A percentile compares a stretch with the other conserved stretches of the same genome.
phyloP scores from a whole-genome alignment of 306 rosid genomes.

The barrel medic (Medicago truncatula) region DNA sequence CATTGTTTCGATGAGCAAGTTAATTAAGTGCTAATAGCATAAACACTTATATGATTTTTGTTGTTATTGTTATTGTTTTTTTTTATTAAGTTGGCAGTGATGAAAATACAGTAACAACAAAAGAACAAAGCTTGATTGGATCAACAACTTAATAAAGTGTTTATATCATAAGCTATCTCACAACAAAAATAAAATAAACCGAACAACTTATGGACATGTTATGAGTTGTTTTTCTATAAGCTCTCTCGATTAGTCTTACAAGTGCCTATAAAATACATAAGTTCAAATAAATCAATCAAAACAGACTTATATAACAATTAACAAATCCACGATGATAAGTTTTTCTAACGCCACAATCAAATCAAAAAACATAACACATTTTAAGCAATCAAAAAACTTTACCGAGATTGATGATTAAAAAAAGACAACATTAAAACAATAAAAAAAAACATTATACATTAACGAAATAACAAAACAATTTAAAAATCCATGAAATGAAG shows the following conservation, averaged over 20 bases:
- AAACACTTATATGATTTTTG: too few relatives aligned
- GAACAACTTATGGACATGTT: too few relatives aligned
- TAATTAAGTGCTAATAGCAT: too few relatives aligned
- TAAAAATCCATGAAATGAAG: background rate
- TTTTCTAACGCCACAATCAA: constrained; percentile 72
- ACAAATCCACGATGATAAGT: constrained; percentile 44
- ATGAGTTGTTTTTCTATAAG: too few relatives aligned
- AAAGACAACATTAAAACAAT: too few relatives aligned
- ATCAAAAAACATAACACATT: constrained; percentile 24
- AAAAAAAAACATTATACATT: background rate
- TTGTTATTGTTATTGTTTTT: too few relatives aligned
- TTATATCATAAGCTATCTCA: background rate
- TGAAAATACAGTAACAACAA: too few relatives aligned
- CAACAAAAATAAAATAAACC: too few relatives aligned
- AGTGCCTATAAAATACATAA: background rate
- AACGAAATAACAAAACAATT: background rate
- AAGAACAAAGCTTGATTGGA: too few relatives aligned
- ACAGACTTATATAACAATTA: background rate
- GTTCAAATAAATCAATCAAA: background rate
- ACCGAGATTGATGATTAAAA: background rate
- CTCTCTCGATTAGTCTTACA: background rate
- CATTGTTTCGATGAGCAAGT: background rate
- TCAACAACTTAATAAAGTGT: background rate
- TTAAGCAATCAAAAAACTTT: constrained; percentile 28
- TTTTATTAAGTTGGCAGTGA: too few relatives aligned